Conservation (phyloP, 2,329 filamentous ascomycete species). For the Sclerotinia glacialis region DNA sequence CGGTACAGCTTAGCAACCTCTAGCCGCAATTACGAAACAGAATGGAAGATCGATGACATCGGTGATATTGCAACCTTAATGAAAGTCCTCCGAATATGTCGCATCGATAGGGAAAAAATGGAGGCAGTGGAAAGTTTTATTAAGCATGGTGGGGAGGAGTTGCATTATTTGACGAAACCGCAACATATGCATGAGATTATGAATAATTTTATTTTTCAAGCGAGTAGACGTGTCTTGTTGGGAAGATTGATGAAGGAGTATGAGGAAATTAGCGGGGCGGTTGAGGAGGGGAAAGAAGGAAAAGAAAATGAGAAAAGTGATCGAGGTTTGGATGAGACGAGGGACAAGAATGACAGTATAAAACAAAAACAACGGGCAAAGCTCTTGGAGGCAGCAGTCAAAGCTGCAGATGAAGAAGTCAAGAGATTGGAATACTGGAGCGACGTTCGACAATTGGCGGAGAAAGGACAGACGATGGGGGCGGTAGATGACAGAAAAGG, state of each 20-base stretch:
- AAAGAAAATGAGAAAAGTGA: conserved; percentile 31
- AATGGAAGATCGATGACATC: conserved; percentile 55
- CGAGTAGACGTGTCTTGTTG: conserved; percentile 75
- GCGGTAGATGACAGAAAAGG: conserved; percentile 36
- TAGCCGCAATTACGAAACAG: conserved; percentile 39
- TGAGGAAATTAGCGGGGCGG: conserved; percentile 52
- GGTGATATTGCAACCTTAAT: conserved; percentile 60
- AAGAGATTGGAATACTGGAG: conserved; percentile 84
- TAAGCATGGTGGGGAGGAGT: conserved; percentile 69
- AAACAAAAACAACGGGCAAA: conserved; percentile 49
- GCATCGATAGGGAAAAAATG: conserved; percentile 89
- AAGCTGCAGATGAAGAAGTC: conserved; percentile 77
- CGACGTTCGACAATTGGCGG: conserved; percentile 70
- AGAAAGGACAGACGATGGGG: conserved; percentile 42
- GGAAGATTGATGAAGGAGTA: conserved; percentile 64
- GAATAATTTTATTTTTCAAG: conserved; percentile 84
- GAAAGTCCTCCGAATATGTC: conserved; percentile 61
- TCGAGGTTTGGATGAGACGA: neutral
- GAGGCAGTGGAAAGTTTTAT: conserved; percentile 80
- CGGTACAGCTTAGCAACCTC: conserved; percentile 37
- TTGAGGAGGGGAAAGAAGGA: conserved; percentile 40
- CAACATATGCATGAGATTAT: conserved; percentile 78
- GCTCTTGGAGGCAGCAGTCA: conserved; percentile 70
- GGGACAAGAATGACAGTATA: conserved; percentile 39
- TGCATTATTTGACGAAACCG: conserved; percentile 67